phyloP scores from a whole-genome alignment of 495 filamentous ascomycete species.

The Glonium stellatum region DNA sequence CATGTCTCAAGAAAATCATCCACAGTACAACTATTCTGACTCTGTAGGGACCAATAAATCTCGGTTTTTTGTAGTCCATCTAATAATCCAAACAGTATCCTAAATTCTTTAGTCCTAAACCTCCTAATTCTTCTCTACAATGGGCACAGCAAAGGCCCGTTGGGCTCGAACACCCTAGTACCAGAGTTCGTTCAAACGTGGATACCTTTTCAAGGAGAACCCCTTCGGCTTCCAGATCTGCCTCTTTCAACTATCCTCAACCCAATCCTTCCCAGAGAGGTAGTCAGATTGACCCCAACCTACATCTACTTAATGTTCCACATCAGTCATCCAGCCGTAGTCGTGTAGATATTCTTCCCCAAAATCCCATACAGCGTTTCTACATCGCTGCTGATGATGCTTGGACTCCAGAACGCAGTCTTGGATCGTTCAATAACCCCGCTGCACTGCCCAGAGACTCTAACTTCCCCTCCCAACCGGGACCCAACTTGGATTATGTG shows the following conservation, averaged over 20 bases:
- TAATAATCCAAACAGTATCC: slow-evolving; percentile 22
- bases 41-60: slow-evolving; percentile 6
- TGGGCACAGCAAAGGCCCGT: slow-evolving; percentile 11
- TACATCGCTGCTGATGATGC: slow-evolving; percentile 15
- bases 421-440: background rate
- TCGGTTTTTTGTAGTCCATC: background rate
- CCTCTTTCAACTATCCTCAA: background rate
- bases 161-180: slow-evolving; percentile 1
- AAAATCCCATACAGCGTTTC: slow-evolving; percentile 19
- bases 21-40: slow-evolving; percentile 11
- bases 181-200: slow-evolving; percentile 8
- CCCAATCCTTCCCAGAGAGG: background rate
- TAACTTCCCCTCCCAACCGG: background rate
- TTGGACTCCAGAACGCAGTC: slow-evolving; percentile 18
- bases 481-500: slow-evolving; percentile 1
- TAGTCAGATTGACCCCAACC: slow-evolving; percentile 10
- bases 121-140: slow-evolving; percentile 10
- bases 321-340: slow-evolving; percentile 1
- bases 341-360: slow-evolving; percentile 6
- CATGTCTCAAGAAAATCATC: slow-evolving; percentile 19
- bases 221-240: slow-evolving; percentile 1
- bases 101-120: slow-evolving; percentile 3
- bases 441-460: background rate
- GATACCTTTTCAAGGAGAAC: slow-evolving; percentile 7
- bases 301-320: slow-evolving; percentile 15